Conservation (phyloP, 2,329 filamentous ascomycete genomes). For the Exophiala mesophila region DNA sequence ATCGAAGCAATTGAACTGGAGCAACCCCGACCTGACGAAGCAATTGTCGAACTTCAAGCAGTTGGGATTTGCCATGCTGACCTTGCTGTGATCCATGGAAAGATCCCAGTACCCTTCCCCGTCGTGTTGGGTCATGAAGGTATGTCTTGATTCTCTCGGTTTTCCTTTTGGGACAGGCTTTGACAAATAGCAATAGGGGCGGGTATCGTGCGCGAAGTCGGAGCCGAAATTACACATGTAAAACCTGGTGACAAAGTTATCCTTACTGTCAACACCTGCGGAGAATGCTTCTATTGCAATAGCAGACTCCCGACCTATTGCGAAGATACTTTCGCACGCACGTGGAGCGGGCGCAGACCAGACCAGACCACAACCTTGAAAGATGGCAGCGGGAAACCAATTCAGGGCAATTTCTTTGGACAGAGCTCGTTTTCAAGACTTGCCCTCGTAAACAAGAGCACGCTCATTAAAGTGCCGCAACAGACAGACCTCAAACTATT, state of each 20-base stretch:
- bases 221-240: slow-evolving; percentile 37
- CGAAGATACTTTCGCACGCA: not conserved
- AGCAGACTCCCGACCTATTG: not conserved
- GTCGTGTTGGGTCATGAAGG: slow-evolving; percentile 51
- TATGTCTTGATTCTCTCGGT: too few relatives aligned
- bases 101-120: slow-evolving; percentile 32
- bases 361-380: slow-evolving; percentile 5
- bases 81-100: slow-evolving; percentile 39
- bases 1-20: slow-evolving; percentile 2
- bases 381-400: slow-evolving; percentile 24
- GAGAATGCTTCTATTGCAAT: slow-evolving; percentile 41
- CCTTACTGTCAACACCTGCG: slow-evolving; percentile 44
- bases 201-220: slow-evolving; percentile 46
- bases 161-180: slow-evolving; percentile 28
- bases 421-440: slow-evolving; percentile 34
- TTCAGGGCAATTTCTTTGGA: slow-evolving; percentile 36
- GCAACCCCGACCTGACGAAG: slow-evolving; percentile 5
- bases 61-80: slow-evolving; percentile 55
- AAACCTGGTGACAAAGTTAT: slow-evolving; percentile 44
- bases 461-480: slow-evolving; percentile 25
- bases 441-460: slow-evolving; percentile 29
- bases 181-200: slow-evolving; percentile 27
- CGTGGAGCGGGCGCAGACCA: not conserved
- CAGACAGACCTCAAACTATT: slow-evolving; percentile 25
- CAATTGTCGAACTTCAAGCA: slow-evolving; percentile 28